A percentile compares a stretch with the other conserved stretches of the same genome.
These are phyloP conservation scores for Monotropa hypopitys DNA, from an alignment of 179 eudicot species.

Conservation along the genomic window DNA sequence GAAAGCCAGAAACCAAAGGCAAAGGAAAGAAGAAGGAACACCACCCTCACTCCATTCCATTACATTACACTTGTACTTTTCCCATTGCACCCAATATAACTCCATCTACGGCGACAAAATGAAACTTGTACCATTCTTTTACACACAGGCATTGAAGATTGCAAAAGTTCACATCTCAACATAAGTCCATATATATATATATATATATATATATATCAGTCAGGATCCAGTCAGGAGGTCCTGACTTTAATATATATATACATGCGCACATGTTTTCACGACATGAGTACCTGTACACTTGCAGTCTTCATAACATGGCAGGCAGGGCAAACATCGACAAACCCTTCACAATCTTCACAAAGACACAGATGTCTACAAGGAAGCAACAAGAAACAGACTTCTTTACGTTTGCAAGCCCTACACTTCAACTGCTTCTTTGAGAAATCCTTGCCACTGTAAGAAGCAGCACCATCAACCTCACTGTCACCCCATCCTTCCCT, in stretches of 20 bases:
- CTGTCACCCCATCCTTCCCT: slow-evolving; percentile 42
- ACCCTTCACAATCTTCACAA: slow-evolving; percentile 33
- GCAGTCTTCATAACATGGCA: slow-evolving; percentile 30
- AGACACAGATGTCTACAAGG: slow-evolving; percentile 45
- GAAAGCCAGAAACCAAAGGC: not conserved
- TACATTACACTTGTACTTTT: not conserved
- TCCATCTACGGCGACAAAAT: not conserved
- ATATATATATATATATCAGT: not conserved
- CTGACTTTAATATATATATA: no score
- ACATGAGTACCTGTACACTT: slow-evolving; percentile 29
- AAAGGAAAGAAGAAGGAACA: not conserved
- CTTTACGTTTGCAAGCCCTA: slow-evolving; percentile 28
- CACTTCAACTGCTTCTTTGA: slow-evolving; percentile 16
- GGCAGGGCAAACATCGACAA: slow-evolving; percentile 31
- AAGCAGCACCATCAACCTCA: slow-evolving; percentile 26
- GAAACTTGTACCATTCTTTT: not conserved
- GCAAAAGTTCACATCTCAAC: slow-evolving; percentile 1
- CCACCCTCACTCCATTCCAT: not conserved
- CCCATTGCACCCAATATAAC: not conserved
- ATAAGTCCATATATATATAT: not conserved
- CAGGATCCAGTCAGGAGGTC: no score
- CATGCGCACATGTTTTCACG: not conserved
- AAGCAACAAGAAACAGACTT: slow-evolving; percentile 28
- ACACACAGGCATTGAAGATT: not conserved
- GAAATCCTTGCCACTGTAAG: slow-evolving; percentile 12